Conservation (phyloP, 805 yeast genomes). For the Barnettozyma vustinii region DNA sequence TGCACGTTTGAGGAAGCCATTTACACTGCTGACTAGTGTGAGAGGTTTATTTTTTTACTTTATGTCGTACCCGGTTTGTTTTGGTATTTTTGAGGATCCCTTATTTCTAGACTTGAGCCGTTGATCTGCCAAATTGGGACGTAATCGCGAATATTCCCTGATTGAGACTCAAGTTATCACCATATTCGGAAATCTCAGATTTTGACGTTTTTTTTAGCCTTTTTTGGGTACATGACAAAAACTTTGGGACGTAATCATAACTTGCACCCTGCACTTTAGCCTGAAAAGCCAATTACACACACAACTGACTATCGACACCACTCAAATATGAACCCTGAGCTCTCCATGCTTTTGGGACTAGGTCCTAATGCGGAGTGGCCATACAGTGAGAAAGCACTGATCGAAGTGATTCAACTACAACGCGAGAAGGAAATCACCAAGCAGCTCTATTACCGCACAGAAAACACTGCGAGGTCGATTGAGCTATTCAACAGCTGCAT, state of each 20-base stretch:
- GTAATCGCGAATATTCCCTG: neutral
- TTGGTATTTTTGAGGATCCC: neutral
- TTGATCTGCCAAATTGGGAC: neutral
- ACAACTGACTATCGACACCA: neutral
- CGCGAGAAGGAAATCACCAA: conserved; percentile 74
- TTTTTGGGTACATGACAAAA: neutral
- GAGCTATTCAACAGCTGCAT: conserved; percentile 59
- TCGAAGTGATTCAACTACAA: conserved; percentile 22
- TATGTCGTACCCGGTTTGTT: neutral
- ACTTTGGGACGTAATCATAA: neutral
- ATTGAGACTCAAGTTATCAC: neutral
- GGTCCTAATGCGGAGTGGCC: conserved; percentile 24
- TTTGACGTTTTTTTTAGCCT: neutral
- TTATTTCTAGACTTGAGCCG: neutral
- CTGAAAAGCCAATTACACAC: neutral
- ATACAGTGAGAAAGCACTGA: conserved; percentile 18
- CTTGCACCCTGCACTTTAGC: neutral
- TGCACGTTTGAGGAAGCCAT: neutral
- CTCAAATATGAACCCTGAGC: conserved; percentile 14
- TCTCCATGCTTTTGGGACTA: conserved; percentile 20
- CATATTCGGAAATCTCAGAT: neutral
- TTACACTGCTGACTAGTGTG: neutral
- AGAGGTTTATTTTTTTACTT: neutral
- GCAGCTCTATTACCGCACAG: conserved; percentile 70
- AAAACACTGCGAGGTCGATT: conserved; percentile 51